Evolutionary conservation across 1,284 basidiomycete genomes (phyloP).

Genomic region (Trametes pubescens): DNA sequence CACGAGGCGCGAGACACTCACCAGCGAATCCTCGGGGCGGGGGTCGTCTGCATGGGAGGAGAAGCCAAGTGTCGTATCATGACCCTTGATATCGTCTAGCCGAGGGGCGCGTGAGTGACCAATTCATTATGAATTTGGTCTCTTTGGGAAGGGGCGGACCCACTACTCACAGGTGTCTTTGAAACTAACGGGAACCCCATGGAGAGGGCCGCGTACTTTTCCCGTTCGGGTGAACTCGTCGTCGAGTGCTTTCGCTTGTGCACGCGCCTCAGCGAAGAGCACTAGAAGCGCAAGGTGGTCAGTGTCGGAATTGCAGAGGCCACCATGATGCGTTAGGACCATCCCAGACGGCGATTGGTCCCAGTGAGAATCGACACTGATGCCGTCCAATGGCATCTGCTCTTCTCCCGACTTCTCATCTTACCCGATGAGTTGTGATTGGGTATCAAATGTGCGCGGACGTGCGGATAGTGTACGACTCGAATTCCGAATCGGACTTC

Average conservation of each 20-base stretch:
- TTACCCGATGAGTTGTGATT: no score
- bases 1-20: slow-evolving; percentile 43
- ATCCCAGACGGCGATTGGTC: no score
- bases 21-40: slow-evolving; percentile 62
- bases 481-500: no score
- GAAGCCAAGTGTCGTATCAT: slow-evolving; percentile 79
- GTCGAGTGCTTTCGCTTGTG: slow-evolving; percentile 71
- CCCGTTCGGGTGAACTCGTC: slow-evolving; percentile 68
- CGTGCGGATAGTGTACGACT: no score
- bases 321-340: not conserved
- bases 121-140: not conserved
- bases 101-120: slow-evolving; percentile 6
- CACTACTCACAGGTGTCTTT: slow-evolving; percentile 70
- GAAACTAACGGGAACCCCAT: slow-evolving; percentile 84
- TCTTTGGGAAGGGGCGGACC: not conserved
- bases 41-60: slow-evolving; percentile 72
- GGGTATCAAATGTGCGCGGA: no score
- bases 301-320: not conserved
- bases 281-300: slow-evolving; percentile 49
- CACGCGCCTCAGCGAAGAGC: slow-evolving; percentile 73
- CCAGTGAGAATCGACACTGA: no score
- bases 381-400: no score
- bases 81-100: slow-evolving; percentile 62
- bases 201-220: slow-evolving; percentile 72
- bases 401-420: no score